Conservation (phyloP, 2,329 filamentous ascomycete genomes). For the Sordariomycetes sp. region DNA sequence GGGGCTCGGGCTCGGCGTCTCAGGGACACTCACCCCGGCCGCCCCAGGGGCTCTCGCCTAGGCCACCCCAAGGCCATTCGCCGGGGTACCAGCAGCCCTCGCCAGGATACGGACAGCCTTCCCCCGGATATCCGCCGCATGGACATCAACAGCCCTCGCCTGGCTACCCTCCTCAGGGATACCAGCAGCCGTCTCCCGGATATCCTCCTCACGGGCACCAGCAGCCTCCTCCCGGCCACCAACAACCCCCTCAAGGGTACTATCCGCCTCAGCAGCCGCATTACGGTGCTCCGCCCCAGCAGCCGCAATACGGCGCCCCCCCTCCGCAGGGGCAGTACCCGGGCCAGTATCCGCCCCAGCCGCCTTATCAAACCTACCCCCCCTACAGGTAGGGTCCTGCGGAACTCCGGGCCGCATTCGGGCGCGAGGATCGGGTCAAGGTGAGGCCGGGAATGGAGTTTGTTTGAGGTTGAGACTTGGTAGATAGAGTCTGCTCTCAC, state of each 20-base stretch:
- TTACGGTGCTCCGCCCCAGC: background rate
- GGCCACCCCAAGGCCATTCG: background rate
- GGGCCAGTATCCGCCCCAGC: background rate
- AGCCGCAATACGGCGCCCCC: background rate
- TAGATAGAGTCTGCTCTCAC: background rate
- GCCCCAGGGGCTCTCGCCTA: background rate
- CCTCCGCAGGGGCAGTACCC: background rate
- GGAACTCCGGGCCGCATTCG: background rate
- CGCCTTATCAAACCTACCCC: slow-evolving; percentile 1
- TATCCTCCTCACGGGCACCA: background rate
- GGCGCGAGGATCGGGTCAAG: background rate
- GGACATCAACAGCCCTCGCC: background rate
- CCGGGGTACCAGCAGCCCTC: background rate
- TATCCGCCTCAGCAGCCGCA: background rate
- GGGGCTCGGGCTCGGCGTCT: background rate
- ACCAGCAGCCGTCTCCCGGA: background rate
- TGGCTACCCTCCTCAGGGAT: background rate
- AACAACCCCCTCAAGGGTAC: background rate
- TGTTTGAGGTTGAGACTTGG: background rate
- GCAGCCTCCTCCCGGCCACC: background rate
- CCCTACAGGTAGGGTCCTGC: background rate
- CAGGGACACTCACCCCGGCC: background rate
- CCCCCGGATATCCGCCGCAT: background rate
- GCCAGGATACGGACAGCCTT: background rate
- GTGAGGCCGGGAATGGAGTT: background rate